phyloP scores from a whole-genome alignment of 495 filamentous ascomycete species.

The Annulohypoxylon moriforme region DNA sequence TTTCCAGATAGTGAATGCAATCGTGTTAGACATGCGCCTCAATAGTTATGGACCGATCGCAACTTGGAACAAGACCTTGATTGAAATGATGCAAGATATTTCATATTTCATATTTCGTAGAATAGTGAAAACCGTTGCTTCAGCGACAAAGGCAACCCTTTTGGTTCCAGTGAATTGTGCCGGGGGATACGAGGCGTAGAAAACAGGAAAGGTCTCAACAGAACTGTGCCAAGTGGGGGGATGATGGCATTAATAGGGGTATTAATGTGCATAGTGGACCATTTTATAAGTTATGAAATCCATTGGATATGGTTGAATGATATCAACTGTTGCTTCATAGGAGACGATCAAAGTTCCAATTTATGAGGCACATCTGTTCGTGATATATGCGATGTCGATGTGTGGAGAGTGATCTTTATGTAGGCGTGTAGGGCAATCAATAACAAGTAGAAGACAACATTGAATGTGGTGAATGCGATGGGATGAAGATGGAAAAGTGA shows the following conservation, averaged over 20 bases:
- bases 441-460: not conserved
- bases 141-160: slow-evolving; percentile 12
- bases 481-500: not conserved
- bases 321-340: not conserved
- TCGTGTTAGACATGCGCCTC: not conserved
- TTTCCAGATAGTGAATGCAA: not conserved
- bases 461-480: not conserved
- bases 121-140: not conserved
- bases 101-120: not conserved
- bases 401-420: slow-evolving; percentile 13
- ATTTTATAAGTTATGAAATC: not conserved
- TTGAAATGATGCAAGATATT: not conserved
- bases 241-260: slow-evolving; percentile 14
- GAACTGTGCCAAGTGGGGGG: slow-evolving; percentile 12
- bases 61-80: not conserved
- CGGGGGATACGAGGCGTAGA: slow-evolving; percentile 20
- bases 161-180: not conserved
- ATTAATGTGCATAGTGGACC: slow-evolving; percentile 1
- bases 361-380: not conserved
- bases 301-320: not conserved
- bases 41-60: not conserved
- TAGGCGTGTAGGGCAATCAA: not conserved
- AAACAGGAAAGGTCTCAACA: slow-evolving; percentile 21
- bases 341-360: not conserved
- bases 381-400: slow-evolving; percentile 4